Conservation (phyloP, 2,329 filamentous ascomycete genomes). For the Fusarium subglutinans region DNA sequence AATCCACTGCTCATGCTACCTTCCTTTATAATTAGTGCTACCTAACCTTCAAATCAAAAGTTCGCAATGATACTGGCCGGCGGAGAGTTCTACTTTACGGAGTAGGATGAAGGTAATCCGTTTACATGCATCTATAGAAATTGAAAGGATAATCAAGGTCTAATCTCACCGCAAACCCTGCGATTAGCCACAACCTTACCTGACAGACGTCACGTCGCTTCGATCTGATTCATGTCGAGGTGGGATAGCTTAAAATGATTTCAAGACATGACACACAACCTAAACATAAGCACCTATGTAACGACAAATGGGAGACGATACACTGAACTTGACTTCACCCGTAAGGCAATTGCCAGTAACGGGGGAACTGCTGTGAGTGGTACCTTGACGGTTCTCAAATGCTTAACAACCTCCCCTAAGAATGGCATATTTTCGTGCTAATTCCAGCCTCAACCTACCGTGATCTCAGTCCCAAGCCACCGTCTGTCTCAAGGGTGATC, state of each 20-base stretch:
- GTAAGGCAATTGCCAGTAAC: background rate
- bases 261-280: background rate
- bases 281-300: background rate
- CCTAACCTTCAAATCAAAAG: background rate
- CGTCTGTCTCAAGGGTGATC: background rate
- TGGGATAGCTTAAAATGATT: background rate
- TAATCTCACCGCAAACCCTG: background rate
- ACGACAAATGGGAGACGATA: background rate
- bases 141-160: background rate
- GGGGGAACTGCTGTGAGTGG: background rate
- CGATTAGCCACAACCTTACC: background rate
- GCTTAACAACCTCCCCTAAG: background rate
- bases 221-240: background rate
- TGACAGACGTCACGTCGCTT: background rate
- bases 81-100: no score
- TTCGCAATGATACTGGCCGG: background rate
- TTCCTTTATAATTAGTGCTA: constrained; percentile 4
- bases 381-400: background rate
- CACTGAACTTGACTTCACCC: background rate
- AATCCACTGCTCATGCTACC: constrained; percentile 21
- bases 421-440: background rate
- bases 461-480: background rate
- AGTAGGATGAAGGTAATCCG: background rate
- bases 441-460: background rate
- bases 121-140: background rate